Conservation (phyloP, 306 rosid species). For the Cucumis melo region DNA sequence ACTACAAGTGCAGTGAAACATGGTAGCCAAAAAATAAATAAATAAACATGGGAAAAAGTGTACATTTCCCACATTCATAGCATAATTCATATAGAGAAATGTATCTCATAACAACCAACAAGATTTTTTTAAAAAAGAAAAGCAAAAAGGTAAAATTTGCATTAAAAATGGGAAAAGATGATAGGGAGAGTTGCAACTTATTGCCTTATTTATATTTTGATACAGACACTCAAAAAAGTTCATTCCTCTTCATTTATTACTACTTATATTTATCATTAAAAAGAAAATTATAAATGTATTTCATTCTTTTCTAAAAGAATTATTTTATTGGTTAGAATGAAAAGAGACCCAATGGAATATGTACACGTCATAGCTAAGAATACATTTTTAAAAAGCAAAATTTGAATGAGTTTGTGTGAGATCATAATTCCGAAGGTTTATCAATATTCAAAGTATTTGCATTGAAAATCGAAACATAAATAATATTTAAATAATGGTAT, state of each 20-base stretch:
- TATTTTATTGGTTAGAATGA: not conserved
- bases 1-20: not conserved
- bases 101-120: not conserved
- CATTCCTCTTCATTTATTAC: not conserved
- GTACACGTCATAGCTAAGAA: not conserved
- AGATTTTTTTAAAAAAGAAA: not conserved
- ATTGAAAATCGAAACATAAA: not conserved
- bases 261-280: not conserved
- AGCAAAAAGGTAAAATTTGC: not conserved
- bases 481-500: not conserved
- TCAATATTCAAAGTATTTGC: constrained; percentile 1
- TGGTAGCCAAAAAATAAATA: not conserved
- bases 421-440: not conserved
- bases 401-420: not conserved
- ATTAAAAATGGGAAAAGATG: not conserved
- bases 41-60: not conserved
- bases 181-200: not conserved
- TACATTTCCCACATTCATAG: not conserved
- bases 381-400: not conserved
- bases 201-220: not conserved
- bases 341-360: not conserved
- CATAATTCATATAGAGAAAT: not conserved
- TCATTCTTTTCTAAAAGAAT: no score
- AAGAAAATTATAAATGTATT: not conserved
- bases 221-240: not conserved